Evolutionary conservation across 2,329 filamentous ascomycete species (phyloP).

Genomic region (Aureobasidium leucospermi): DNA sequence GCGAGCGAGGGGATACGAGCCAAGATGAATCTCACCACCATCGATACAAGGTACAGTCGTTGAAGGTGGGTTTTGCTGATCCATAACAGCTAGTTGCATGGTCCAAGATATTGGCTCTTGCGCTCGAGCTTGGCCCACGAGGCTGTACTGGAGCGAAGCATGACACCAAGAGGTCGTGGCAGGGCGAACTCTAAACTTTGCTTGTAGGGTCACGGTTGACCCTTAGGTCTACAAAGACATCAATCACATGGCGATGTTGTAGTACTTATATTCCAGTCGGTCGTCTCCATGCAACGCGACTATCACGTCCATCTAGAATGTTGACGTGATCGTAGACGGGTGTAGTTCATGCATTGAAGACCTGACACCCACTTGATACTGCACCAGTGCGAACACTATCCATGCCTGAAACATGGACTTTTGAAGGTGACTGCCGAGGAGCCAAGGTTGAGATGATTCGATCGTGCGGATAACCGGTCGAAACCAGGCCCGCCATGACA

Average conservation of each 20-base stretch:
- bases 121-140: background rate
- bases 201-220: background rate
- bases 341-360: background rate
- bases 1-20: no score
- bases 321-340: background rate
- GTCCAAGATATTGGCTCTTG: conserved; percentile 4
- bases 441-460: background rate
- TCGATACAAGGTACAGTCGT: background rate
- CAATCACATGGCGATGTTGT: background rate
- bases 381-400: background rate
- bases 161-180: background rate
- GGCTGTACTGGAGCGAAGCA: background rate
- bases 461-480: no score
- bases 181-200: background rate
- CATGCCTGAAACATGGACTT: background rate
- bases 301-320: background rate
- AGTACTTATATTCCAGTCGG: background rate
- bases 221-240: background rate
- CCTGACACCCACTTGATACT: background rate
- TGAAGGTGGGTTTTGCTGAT: background rate
- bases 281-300: background rate
- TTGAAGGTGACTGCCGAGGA: background rate
- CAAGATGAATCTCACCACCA: background rate
- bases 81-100: conserved; percentile 5
- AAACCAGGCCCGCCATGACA: background rate